Evolutionary conservation across 202 grass and related monocot species (phyloP).

Genomic region (Saccharum hybrid): DNA sequence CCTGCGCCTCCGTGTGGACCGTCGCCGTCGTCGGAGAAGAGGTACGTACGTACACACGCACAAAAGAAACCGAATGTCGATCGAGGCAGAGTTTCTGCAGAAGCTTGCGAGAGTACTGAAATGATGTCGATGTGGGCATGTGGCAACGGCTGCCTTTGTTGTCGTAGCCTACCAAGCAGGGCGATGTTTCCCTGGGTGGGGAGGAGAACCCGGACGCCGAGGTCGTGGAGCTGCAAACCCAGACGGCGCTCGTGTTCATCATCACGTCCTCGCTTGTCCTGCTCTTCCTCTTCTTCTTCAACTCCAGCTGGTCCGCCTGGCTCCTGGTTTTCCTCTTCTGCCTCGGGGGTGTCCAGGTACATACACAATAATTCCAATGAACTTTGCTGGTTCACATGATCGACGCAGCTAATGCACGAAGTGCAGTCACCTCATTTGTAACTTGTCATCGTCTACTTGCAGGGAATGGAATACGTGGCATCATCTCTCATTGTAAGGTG

Average conservation of each 20-base stretch:
- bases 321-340: constrained; percentile 76
- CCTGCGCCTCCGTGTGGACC: constrained; percentile 76
- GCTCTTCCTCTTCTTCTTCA: constrained; percentile 94
- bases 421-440: not conserved
- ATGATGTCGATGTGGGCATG: not conserved
- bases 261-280: constrained; percentile 74
- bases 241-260: constrained; percentile 75
- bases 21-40: constrained; percentile 65
- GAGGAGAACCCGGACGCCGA: constrained; percentile 65
- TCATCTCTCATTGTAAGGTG: constrained; percentile 68
- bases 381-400: constrained; percentile 11
- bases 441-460: constrained; percentile 9
- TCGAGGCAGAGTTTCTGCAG: not conserved
- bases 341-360: constrained; percentile 70
- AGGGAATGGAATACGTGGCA: constrained; percentile 73
- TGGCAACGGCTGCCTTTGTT: not conserved
- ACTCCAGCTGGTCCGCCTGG: constrained; percentile 78
- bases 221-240: constrained; percentile 71
- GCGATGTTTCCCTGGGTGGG: constrained; percentile 29
- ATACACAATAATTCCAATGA: not conserved
- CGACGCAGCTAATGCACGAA: not conserved
- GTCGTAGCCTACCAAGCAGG: constrained; percentile 34
- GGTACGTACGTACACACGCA: constrained; percentile 20
- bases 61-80: not conserved
- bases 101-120: not conserved